A percentile compares a stretch with the other conserved stretches of the same genome.
Conservation (phyloP, 371 early-diverging fungal species). For the Lichtheimia ramosa region DNA sequence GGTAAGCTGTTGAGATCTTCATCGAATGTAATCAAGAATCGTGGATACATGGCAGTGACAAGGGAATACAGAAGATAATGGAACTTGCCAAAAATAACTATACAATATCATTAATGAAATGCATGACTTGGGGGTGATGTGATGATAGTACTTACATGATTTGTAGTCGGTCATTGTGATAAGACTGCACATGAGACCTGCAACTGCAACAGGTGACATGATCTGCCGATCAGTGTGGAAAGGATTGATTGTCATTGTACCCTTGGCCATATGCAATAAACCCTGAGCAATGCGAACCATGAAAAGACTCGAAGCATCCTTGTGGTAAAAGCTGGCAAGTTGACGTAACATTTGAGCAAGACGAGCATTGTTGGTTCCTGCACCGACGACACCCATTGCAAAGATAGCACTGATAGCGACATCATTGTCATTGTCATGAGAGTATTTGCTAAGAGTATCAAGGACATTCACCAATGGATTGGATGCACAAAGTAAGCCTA, state of each 20-base stretch:
- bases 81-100: constrained; percentile 82
- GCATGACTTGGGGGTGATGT: too few species aligned
- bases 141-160: constrained; percentile 57
- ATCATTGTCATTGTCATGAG: constrained; percentile 94
- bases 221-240: constrained; percentile 90
- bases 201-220: constrained; percentile 89
- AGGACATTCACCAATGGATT: constrained; percentile 91
- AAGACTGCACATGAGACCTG: constrained; percentile 84
- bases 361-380: constrained; percentile 99
- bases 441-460: constrained; percentile 95
- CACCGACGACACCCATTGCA: constrained; percentile 98
- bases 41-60: constrained; percentile 93
- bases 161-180: constrained; percentile 92
- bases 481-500: constrained; percentile 94
- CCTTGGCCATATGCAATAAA: constrained; percentile 97
- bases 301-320: constrained; percentile 91
- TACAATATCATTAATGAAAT: neutral
- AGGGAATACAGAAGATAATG: constrained; percentile 95
- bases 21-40: constrained; percentile 95
- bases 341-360: constrained; percentile 97
- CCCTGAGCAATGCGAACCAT: constrained; percentile 98
- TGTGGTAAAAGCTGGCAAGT: constrained; percentile 95
- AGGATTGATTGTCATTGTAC: constrained; percentile 95
- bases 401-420: constrained; percentile 96
- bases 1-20: constrained; percentile 77